Evolutionary conservation across 768 basidiomycete species (phyloP), one percentile per base, ranked within the genome.

Genomic region (Psilocybe cyanescens): DNA sequence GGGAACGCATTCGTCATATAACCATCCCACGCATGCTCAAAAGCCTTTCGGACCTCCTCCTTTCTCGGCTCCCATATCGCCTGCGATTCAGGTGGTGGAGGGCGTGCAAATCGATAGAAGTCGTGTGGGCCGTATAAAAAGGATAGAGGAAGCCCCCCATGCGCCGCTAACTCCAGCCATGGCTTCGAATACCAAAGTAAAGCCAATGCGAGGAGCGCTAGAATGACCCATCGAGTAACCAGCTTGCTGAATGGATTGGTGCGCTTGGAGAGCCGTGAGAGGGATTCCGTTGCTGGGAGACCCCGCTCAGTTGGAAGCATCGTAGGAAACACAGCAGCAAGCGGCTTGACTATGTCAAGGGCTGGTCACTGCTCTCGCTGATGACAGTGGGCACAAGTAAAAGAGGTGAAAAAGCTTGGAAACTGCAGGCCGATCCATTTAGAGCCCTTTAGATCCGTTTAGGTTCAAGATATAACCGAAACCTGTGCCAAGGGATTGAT

Each of bases 21-120:
- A 1, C 82, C 83, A n/a, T 65, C 65, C 69, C 83, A 85, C 3
- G 86, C 84, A 71, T 85, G 82, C n/a, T 79, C 63, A 70, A 84
- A 89, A 0, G 85, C 82, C 14, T 78, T 71, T 63, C 79, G 75
- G 8, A 89, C 85, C 60, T 81, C 71, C 16, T 78, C 73, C 51
- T 83, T 81, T 29, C 84, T 72, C 5, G 61, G 17, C 4, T 71
- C 69, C 83, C 84, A 85, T 3, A 64, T 14, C 19, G 46, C 41
- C 28, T 57, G 63, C 16, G 63, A 56, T 14, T 60, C 60, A 8
- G 54, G 31, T 4, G 56, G 54, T 0, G 53, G 53, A 5, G 45
- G 52, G 17, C 58, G 58, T 17, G 64, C 63, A 6, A 47, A 60
- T 30, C 17, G 24, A 28, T 65, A 57, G 17, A n/a, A n/a, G 41